Evolutionary conservation across 1,284 basidiomycete genomes (phyloP).

Genomic region (Hortiboletus rubellus): DNA sequence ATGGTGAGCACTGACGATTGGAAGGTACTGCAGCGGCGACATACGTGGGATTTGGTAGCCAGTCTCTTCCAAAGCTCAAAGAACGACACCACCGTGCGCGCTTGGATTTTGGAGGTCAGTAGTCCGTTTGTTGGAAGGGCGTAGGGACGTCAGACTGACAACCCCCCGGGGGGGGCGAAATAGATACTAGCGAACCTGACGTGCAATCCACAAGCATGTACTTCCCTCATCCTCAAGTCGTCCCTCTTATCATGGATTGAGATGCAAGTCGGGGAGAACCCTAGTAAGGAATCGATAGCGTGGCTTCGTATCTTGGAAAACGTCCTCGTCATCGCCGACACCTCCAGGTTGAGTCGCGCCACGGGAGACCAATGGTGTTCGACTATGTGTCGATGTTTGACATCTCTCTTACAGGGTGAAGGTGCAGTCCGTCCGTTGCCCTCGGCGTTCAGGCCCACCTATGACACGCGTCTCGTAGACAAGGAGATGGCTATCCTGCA

Average conservation of each 20-base stretch:
- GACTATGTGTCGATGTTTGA: conserved; percentile 53
- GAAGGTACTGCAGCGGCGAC: conserved; percentile 76
- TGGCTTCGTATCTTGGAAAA: conserved; percentile 77
- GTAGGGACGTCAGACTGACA: neutral
- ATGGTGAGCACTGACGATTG: conserved; percentile 77
- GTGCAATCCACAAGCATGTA: conserved; percentile 62
- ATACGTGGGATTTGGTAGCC: conserved; percentile 86
- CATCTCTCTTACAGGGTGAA: conserved; percentile 39
- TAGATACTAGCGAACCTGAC: conserved; percentile 75
- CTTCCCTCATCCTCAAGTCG: conserved; percentile 67
- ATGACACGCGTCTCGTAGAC: conserved; percentile 11
- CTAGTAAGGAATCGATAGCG: conserved; percentile 44
- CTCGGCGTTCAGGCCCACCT: neutral
- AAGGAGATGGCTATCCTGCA: conserved; percentile 21
- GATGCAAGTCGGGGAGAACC: conserved; percentile 54
- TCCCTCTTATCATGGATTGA: conserved; percentile 78
- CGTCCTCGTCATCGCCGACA: conserved; percentile 43
- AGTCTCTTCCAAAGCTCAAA: conserved; percentile 73
- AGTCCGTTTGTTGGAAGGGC: neutral
- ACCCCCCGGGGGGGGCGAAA: neutral
- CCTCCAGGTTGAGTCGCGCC: conserved; percentile 47
- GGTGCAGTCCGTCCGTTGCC: conserved; percentile 4
- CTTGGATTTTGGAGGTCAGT: conserved; percentile 65
- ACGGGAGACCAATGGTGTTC: conserved; percentile 59
- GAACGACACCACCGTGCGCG: conserved; percentile 54